phyloP scores from a whole-genome alignment of 257 asterid species.

The Solanum tarapatanum region DNA sequence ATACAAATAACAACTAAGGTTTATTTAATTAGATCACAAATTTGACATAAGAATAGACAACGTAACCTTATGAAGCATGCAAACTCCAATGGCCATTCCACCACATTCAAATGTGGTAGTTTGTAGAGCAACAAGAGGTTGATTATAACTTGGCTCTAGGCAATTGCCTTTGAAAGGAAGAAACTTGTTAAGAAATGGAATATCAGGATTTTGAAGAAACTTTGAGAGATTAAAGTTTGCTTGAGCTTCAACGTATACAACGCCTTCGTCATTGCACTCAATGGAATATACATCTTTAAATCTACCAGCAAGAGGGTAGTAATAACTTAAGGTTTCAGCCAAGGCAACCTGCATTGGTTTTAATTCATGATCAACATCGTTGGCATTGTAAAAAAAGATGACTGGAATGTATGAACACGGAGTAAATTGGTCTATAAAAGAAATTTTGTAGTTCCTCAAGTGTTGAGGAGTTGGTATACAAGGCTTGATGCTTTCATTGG shows the following conservation, averaged over 20 bases:
- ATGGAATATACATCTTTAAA: slow-evolving; percentile 1
- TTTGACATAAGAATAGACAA: neutral
- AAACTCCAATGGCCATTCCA: slow-evolving; percentile 10
- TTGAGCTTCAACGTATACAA: slow-evolving; percentile 3
- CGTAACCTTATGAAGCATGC: slow-evolving; percentile 10
- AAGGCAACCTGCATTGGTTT: neutral
- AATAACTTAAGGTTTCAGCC: slow-evolving; percentile 5
- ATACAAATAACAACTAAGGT: neutral
- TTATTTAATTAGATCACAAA: no score
- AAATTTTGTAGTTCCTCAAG: slow-evolving; percentile 4
- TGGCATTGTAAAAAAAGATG: slow-evolving; percentile 5
- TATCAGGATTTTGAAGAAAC: slow-evolving; percentile 10
- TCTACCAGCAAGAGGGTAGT: slow-evolving; percentile 21
- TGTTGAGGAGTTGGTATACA: slow-evolving; percentile 11
- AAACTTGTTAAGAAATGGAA: slow-evolving; percentile 5
- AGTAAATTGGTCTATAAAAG: slow-evolving; percentile 13
- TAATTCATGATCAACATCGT: neutral
- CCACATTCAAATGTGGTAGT: slow-evolving; percentile 6
- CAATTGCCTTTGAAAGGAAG: slow-evolving; percentile 11
- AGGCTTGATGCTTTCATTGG: neutral
- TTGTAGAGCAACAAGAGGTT: slow-evolving; percentile 1
- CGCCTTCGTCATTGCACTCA: slow-evolving; percentile 19
- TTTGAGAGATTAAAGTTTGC: neutral
- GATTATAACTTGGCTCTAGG: neutral
- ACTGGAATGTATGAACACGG: slow-evolving; percentile 14